Evolutionary conservation across 116 monocot species (phyloP), one percentile per base, ranked within the genome.

Genomic region (Iris pallida): DNA sequence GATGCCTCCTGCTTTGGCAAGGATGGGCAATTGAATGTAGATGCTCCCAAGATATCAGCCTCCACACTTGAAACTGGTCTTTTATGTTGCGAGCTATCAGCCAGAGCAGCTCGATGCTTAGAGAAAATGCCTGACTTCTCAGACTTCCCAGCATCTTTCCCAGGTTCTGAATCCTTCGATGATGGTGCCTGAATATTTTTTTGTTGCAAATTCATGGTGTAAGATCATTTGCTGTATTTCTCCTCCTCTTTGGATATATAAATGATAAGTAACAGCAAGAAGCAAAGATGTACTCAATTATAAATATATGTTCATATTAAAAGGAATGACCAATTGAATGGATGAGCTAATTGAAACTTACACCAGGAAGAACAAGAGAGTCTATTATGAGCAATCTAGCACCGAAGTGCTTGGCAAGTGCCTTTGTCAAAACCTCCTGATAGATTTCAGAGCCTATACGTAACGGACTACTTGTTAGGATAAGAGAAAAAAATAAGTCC

Each of bases 391-490:
- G 87, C 49, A 98, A 68, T 74, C 86, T 83, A 52, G 85, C 87
- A 79, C 65, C 76, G 71, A 85, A 92, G 64, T 87, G 74, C 65
- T 85, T 87, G 5, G 97, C 87, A 63, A 98, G 85, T n/a, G 88
- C 97, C 76, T 86, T 93, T 54, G 67, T 66, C 82, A 98, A 84
- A 17, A 66, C 80, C 69, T 98, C 97, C 72, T 98, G 97, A 61
- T 92, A 98, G 44, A 98, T 90, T 74, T 98, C 97, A 73, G 97
- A 98, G 40, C 97, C 97, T 98, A 73, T 30, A 86, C 8, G 14
- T 45, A 53, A 53, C 51, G 43, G 79, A 55, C 30, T 63, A 61
- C 48, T 53, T 55, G 48, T 63, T 17, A 71, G 53, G 49, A 69
- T 58, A 20, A 4, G 42, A 15, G 13, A 60, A 68, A 75, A n/a